phyloP scores from a whole-genome alignment of 192 early-diverging fungal genomes.

The Thamnidium elegans region DNA sequence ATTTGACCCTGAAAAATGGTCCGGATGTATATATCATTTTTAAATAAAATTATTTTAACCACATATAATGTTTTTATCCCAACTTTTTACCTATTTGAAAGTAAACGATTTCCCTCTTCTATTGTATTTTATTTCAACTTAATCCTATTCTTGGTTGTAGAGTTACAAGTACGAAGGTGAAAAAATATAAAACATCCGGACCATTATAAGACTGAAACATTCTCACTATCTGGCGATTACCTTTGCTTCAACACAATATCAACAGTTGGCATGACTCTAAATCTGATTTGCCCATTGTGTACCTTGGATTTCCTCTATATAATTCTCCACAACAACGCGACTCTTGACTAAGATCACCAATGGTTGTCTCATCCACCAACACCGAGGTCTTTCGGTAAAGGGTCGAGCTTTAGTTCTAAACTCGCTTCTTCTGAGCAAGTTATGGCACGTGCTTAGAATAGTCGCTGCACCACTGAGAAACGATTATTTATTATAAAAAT shows the following conservation, averaged over 20 bases:
- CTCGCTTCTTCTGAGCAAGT: not conserved
- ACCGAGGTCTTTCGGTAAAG: not conserved
- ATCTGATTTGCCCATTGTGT: not conserved
- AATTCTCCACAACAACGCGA: not conserved
- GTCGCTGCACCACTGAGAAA: not conserved
- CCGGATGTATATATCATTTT: too few species aligned
- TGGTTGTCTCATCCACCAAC: not conserved
- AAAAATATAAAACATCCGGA: too few species aligned
- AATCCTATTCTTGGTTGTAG: too few species aligned
- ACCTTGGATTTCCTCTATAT: constrained; percentile 1
- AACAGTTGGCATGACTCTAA: not conserved
- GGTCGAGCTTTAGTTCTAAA: not conserved
- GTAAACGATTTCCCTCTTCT: too few species aligned
- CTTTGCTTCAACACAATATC: too few species aligned
- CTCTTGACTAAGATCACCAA: not conserved
- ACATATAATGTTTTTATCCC: too few species aligned
- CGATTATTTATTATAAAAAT: too few species aligned
- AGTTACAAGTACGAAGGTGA: too few species aligned
- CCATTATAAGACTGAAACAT: not conserved
- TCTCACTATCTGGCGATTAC: not conserved
- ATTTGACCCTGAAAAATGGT: too few species aligned
- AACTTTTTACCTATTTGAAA: too few species aligned
- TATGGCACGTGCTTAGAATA: constrained; percentile 1
- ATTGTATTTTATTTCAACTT: too few species aligned
- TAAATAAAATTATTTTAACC: too few species aligned